A percentile compares a stretch with the other conserved stretches of the same genome.
Evolutionary conservation across 106 monocot species (phyloP).

Genomic region (Vanilla planifolia): DNA sequence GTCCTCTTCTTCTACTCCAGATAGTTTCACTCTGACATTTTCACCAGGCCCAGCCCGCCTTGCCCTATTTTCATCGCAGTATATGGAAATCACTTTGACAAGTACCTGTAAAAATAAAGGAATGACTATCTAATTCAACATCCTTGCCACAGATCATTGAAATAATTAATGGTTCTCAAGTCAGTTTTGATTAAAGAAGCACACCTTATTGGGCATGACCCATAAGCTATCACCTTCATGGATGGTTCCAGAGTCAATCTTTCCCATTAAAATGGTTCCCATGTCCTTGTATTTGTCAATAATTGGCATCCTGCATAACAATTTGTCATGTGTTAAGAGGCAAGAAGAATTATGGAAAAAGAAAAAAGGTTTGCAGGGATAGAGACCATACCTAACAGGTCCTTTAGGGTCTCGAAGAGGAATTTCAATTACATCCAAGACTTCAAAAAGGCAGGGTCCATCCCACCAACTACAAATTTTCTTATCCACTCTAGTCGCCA

Average conservation of each 20-base stretch:
- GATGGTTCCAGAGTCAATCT: constrained; percentile 90
- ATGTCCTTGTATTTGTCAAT: constrained; percentile 99
- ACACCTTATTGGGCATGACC: constrained; percentile 94
- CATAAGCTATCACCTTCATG: constrained; percentile 76
- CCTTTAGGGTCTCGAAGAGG: constrained; percentile 86
- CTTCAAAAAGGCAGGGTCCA: constrained; percentile 90
- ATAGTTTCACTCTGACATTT: constrained; percentile 78
- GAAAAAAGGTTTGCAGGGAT: neutral
- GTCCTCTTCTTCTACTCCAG: constrained; percentile 94
- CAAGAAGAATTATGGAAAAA: constrained; percentile 3
- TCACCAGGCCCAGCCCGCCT: constrained; percentile 78
- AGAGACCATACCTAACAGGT: constrained; percentile 47
- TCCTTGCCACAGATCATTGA: neutral
- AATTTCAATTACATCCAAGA: constrained; percentile 75
- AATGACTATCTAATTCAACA: neutral
- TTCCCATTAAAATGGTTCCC: constrained; percentile 98
- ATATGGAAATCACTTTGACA: constrained; percentile 78
- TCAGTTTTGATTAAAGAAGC: neutral
- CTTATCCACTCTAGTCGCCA: constrained; percentile 62
- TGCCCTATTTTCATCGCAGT: constrained; percentile 72
- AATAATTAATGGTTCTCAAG: neutral
- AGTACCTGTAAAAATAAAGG: constrained; percentile 34
- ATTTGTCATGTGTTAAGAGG: neutral
- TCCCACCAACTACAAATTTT: constrained; percentile 79
- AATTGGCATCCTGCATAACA: constrained; percentile 72